phyloP scores from a whole-genome alignment of 1,139 yeast genomes.

The Chernovozyma sophiae-reginae region DNA sequence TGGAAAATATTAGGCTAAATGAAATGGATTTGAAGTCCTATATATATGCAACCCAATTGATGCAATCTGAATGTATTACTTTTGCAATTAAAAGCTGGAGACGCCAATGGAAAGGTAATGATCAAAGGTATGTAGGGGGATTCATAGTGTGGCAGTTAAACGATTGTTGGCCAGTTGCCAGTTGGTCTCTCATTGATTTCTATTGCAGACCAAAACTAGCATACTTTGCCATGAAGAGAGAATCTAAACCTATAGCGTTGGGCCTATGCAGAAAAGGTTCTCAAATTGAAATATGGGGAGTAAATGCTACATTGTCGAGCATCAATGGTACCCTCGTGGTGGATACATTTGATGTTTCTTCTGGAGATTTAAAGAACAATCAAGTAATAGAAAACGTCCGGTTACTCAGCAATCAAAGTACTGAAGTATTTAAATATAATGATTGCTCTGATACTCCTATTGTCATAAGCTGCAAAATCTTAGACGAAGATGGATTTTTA shows the following conservation, averaged over 20 bases:
- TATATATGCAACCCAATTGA: conserved; percentile 46
- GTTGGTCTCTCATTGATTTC: conserved; percentile 45
- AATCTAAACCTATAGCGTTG: conserved; percentile 28
- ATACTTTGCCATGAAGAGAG: conserved; percentile 44
- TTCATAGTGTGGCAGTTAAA: conserved; percentile 49
- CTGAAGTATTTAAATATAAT: background rate
- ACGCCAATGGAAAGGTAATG: conserved; percentile 38
- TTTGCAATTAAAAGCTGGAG: conserved; percentile 46
- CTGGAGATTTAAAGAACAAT: conserved; percentile 20
- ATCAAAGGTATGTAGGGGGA: conserved; percentile 33
- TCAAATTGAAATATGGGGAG: conserved; percentile 41
- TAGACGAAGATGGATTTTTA: conserved; percentile 12
- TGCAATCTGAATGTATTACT: conserved; percentile 48
- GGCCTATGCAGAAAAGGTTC: conserved; percentile 31
- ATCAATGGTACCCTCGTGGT: conserved; percentile 22
- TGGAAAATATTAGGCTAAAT: conserved; percentile 34
- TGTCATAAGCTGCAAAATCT: conserved; percentile 19
- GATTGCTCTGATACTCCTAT: conserved; percentile 13
- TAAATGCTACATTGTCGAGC: conserved; percentile 23
- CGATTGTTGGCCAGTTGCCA: conserved; percentile 50
- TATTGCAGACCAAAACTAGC: conserved; percentile 38
- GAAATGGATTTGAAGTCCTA: conserved; percentile 32
- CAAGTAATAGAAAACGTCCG: background rate
- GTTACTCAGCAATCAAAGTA: background rate
- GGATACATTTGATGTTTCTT: conserved; percentile 25